phyloP scores from a whole-genome alignment of 495 filamentous ascomycete genomes.

The Chaetomium tenue region DNA sequence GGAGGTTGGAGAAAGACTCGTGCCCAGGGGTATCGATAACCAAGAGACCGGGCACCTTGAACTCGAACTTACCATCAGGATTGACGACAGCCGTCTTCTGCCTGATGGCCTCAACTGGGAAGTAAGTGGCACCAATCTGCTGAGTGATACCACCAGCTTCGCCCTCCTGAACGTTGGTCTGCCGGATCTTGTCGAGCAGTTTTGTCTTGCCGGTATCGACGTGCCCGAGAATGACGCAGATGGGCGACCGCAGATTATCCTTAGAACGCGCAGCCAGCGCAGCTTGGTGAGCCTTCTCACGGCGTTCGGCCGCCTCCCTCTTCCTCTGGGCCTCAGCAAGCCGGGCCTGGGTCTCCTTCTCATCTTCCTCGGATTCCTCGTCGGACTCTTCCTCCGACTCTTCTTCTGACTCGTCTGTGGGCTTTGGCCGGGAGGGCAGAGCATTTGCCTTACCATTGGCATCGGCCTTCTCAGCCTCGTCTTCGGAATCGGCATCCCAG shows the following conservation, averaged over 20 bases:
- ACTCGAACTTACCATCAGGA: constrained; percentile 82
- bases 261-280: constrained; percentile 88
- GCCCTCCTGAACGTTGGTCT: constrained; percentile 98
- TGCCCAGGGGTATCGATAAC: constrained; percentile 99
- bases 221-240: constrained; percentile 99
- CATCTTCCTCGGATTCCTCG: constrained; percentile 64
- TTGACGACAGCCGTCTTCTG: constrained; percentile 94
- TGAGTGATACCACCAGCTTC: constrained; percentile 99
- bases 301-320: constrained; percentile 84
- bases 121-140: constrained; percentile 99
- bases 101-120: constrained; percentile 89
- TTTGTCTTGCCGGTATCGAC: constrained; percentile 99
- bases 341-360: constrained; percentile 64
- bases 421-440: constrained; percentile 41
- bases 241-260: constrained; percentile 93
- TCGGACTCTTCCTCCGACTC: constrained; percentile 38
- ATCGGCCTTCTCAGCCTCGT: constrained; percentile 56
- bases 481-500: constrained; percentile 87
- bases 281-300: constrained; percentile 85
- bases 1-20: constrained; percentile 99
- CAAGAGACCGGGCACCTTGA: constrained; percentile 95
- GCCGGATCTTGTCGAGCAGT: constrained; percentile 95
- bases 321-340: constrained; percentile 71
- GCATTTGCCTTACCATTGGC: constrained; percentile 28
- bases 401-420: constrained; percentile 25